These are phyloP conservation scores for Trypanosoma theileri DNA, from an alignment of 208 protist species.

Conservation along the genomic window DNA sequence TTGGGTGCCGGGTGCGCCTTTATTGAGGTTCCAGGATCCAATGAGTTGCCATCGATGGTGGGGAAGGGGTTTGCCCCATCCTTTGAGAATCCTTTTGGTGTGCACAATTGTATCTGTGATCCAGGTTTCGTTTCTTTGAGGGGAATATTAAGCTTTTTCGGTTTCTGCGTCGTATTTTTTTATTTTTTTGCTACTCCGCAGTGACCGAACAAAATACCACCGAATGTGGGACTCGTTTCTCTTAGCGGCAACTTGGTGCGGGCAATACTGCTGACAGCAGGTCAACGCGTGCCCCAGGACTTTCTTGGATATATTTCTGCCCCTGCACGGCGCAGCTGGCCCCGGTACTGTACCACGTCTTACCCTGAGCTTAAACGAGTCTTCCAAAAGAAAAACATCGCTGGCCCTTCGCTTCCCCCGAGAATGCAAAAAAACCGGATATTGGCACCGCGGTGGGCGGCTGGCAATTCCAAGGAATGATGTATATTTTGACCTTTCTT, in stretches of 20 bases:
- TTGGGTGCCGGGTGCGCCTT: no score
- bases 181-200: conserved; percentile 1
- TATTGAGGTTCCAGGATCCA: neutral
- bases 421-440: no score
- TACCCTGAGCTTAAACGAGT: no score
- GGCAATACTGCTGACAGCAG: neutral
- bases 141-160: neutral
- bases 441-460: no score
- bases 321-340: no score
- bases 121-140: neutral
- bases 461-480: no score
- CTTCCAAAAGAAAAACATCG: no score
- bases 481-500: no score
- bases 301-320: no score
- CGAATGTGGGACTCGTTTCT: neutral
- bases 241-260: neutral
- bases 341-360: no score
- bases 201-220: neutral
- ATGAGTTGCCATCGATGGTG: neutral
- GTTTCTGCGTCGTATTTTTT: neutral
- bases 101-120: neutral
- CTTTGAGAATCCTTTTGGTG: neutral
- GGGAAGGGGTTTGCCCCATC: neutral
- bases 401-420: no score
- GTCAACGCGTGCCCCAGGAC: no score